Conservation (phyloP, 2,329 filamentous ascomycete species). For the Hypoxylon sp. region DNA sequence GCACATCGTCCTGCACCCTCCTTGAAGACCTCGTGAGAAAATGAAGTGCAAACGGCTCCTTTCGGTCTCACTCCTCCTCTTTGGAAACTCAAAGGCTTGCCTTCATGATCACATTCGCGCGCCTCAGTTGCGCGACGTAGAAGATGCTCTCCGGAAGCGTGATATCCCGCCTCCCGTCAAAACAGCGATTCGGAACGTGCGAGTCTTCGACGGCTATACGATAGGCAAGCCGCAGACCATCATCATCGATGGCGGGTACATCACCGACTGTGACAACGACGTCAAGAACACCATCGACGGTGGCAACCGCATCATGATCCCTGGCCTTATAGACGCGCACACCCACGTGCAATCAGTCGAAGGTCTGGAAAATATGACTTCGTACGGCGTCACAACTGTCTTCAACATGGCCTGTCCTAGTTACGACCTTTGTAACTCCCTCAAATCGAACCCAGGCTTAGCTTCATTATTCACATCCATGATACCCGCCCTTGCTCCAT, state of each 20-base stretch:
- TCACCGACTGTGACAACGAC: conserved; percentile 24
- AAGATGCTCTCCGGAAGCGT: conserved; percentile 24
- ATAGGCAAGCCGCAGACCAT: conserved; percentile 35
- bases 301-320: conserved; percentile 46
- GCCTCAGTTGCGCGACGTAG: conserved; percentile 17
- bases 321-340: conserved; percentile 51
- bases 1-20: not conserved
- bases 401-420: conserved; percentile 48
- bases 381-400: conserved; percentile 48
- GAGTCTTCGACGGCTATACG: conserved; percentile 38
- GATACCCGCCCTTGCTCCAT: conserved; percentile 29
- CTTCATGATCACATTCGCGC: conserved; percentile 24
- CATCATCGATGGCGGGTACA: conserved; percentile 38
- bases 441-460: conserved; percentile 38
- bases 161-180: conserved; percentile 30
- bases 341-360: conserved; percentile 44
- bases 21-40: not conserved
- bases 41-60: conserved; percentile 21
- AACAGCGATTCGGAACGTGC: conserved; percentile 41
- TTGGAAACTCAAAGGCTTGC: conserved; percentile 15
- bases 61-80: not conserved
- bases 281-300: conserved; percentile 43
- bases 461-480: conserved; percentile 34
- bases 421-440: conserved; percentile 38
- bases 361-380: conserved; percentile 42